Base-by-base conservation (phyloP, 768 basidiomycete species). In the Suillus weaverae region DNA sequence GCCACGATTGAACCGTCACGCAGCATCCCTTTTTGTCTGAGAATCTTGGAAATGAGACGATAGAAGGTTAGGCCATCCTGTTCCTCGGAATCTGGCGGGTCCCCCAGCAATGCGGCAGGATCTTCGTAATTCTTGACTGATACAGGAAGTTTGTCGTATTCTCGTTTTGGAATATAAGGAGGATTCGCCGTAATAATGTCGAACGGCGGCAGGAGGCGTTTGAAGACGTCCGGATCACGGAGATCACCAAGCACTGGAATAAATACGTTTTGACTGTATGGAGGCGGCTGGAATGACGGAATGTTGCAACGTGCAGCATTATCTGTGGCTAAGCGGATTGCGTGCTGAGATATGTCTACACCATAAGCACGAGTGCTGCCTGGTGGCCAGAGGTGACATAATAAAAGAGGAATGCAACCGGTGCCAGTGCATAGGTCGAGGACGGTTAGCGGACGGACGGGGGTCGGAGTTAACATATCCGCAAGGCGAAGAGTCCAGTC, bases 371-470 rank as follows among this genome's bases (percentile, higher is more conserved):
- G 78, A 54, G 86, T 68, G 66, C 79, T 83, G 57, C 85, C 86
- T 53, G 80, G 75, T 18, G 87, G 85, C 78, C 86, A 85, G 55
- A 87, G 76, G 68, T 88, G 83, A 70, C 88, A 88, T 20, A 99
- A 81, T n/a, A 94, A 81, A 48, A 97, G 84, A 2, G 95, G 91
- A 60, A 98, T 95, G 74, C 95, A 95, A 16, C 92, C 97, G 0
- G 94, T 86, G 54, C 97, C 97, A 6, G 95, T 97, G 74, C 96
- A 95, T 53, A 99, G 86, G 78, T 99, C 97, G 38, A 98, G 81
- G 33, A 96, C 76, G 36, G 78, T 79, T 18, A 83, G 33, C 0
- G 78, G 78, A 7, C 66, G 62, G 6, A 51, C 22, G 5, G 43
- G 56, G 18, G 76, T 72, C 9, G 81, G 81, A 3, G 75, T 66